Conservation (phyloP, 805 yeast species). For the Spathaspora girioi region DNA sequence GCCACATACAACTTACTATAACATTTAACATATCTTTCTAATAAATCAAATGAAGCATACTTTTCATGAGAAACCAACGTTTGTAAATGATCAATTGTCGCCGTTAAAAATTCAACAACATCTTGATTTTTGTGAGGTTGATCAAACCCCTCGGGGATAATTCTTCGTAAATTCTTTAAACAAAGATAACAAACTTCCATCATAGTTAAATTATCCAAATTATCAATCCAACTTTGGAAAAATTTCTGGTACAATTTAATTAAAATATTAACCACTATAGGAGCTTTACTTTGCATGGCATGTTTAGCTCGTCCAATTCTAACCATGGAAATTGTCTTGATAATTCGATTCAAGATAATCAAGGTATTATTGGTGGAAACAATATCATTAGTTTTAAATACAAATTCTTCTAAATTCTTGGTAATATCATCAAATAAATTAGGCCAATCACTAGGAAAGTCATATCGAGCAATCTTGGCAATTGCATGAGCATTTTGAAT, state of each 20-base stretch:
- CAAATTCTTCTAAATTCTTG: conserved; percentile 40
- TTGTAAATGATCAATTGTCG: conserved; percentile 58
- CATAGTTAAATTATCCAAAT: conserved; percentile 42
- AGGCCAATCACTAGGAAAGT: conserved; percentile 89
- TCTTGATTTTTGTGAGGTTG: conserved; percentile 58
- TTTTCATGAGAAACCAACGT: conserved; percentile 52
- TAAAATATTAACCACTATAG: conserved; percentile 56
- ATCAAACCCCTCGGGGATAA: conserved; percentile 73
- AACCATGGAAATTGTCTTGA: conserved; percentile 71
- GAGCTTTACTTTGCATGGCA: conserved; percentile 71
- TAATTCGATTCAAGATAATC: conserved; percentile 68
- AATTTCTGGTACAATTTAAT: conserved; percentile 55
- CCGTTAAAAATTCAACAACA: conserved; percentile 57
- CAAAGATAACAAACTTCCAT: conserved; percentile 78
- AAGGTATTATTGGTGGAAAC: conserved; percentile 60
- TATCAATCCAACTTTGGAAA: conserved; percentile 60
- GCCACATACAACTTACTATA: conserved; percentile 70
- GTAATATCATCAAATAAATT: conserved; percentile 64
- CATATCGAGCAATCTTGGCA: conserved; percentile 74
- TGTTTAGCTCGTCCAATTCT: conserved; percentile 80
- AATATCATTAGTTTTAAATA: conserved; percentile 39
- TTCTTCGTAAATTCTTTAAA: conserved; percentile 69
- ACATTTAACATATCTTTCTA: conserved; percentile 72
- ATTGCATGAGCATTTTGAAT: conserved; percentile 84
- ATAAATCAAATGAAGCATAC: conserved; percentile 36